phyloP scores from a whole-genome alignment of 2,329 filamentous ascomycete species.

The Clonostachys rosea region DNA sequence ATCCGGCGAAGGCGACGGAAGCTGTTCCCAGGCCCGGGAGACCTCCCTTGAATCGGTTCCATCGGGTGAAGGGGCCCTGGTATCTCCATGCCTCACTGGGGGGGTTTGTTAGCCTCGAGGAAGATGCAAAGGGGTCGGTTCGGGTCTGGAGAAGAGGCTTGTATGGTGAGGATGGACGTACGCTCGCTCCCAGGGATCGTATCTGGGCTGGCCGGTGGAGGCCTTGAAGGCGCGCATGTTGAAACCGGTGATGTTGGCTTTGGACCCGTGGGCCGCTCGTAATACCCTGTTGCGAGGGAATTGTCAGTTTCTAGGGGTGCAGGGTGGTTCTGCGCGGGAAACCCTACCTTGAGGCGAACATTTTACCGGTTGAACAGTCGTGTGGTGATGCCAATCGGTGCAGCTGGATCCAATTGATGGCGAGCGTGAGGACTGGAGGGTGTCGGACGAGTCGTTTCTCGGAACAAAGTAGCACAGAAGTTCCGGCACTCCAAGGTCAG shows the following conservation, averaged over 20 bases:
- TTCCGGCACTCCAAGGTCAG: neutral
- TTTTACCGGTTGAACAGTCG: no score
- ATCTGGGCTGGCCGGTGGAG: conserved; percentile 57
- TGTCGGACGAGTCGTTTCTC: no score
- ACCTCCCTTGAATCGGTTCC: conserved; percentile 80
- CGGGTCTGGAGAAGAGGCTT: neutral
- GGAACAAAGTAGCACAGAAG: no score
- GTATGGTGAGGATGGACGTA: conserved; percentile 25
- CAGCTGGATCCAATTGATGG: no score
- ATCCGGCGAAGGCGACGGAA: conserved; percentile 82
- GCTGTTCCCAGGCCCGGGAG: conserved; percentile 93
- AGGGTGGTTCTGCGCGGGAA: no score
- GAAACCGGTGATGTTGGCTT: conserved; percentile 87
- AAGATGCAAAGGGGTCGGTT: neutral
- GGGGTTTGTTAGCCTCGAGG: neutral
- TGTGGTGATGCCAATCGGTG: no score
- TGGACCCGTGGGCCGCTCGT: conserved; percentile 45
- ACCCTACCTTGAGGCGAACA: no score
- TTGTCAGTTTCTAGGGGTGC: conserved; percentile 6
- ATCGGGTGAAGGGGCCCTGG: conserved; percentile 79
- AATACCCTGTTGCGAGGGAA: conserved; percentile 27
- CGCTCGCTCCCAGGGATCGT: conserved; percentile 65
- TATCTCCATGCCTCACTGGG: conserved; percentile 92
- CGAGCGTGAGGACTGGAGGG: no score
- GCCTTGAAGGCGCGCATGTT: conserved; percentile 76